Base-by-base conservation (phyloP, 164 flowering plant genomes). In the Umbilicus rupestris region DNA sequence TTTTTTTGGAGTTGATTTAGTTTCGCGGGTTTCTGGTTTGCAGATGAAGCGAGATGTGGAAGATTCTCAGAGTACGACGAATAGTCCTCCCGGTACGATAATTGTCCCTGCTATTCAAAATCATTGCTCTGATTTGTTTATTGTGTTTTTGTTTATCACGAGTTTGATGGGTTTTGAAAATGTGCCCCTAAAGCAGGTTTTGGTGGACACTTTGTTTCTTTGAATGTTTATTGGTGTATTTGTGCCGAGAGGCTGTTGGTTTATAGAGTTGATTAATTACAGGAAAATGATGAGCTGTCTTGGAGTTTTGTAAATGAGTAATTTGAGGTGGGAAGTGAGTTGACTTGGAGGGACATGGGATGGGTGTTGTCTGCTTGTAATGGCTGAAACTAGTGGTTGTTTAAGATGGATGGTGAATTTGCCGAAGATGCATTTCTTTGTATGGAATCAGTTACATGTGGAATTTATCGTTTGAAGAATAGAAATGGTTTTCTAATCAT, bases 11-110 rank as follows among this genome's bases (percentile, higher is more conserved):
- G 14, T 50, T 50, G 30, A 50, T 8, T n/a, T 22, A 2, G 31
- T 52, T 52, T 55, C 33, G 29, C n/a, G 22, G 22, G 9, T 20
- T 52, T 24, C 11, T 14, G 17, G 5, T 55, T 11, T 28, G 60
- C 60, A 55, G 31, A 52, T 55, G 33, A 55, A 55, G 60, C 60
- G 60, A 28, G 60, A 0, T 55, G 17, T 14, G 60, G 60, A 28
- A 33, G 60, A 55, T 14, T 26, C 8, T 30, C 33, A 3, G 60
- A 55, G 31, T 55, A 6, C 7, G 60, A 55, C 60, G 7, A 28
- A 16, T 2, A 50, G 28, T 55, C 33, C 60, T 55, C 1, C 7
- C 5, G 16, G 29, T 26, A 55, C 11, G 33, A 28, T 55, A 4
- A 12, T 14, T 12, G 28, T 28, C 7, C 28, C 29, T 1, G 17